Base-by-base conservation (phyloP, 2,329 filamentous ascomycete genomes). In the Aspergillus spinulosporus region DNA sequence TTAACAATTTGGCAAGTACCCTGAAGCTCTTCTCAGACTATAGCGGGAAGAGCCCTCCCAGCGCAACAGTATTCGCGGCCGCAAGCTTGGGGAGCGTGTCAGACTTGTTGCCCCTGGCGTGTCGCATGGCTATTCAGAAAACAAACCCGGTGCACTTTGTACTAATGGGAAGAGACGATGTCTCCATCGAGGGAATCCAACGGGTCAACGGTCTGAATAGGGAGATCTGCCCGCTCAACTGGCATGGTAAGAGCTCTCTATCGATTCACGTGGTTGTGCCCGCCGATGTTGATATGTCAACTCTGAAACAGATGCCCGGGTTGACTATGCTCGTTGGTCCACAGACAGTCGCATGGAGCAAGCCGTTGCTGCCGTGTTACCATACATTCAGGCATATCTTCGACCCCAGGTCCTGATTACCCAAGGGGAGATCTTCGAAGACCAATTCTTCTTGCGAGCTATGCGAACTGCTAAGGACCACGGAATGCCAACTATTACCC, bases 101-200 rank as follows among this genome's bases (percentile, higher is more conserved):
- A 0, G 82, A 83, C 32, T 71, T 97, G 52, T 76, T 96, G 32
- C 91, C 92, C 0, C 79, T 96, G 68, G 90, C 92, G 4, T 97
- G 94, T 72, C 84, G 90, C 65, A 97, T 97, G 92, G 87, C 86
- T 5, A 72, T 72, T 21, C 82, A 86, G 72, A 80, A 83, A 54
- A 79, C 82, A 57, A 96, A 85, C 66, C 82, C 85, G 60, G 91
- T 97, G 6, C 93, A 97, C 70, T 88, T 96, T 68, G 88, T 84
- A 0, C 74, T 97, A 3, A 82, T 95, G 75, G 88, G 92, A 49
- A 82, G 88, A 57, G 88, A 86, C 58, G 82, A 87, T 9, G 82
- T 96, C 49, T 76, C 83, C 0, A 73, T 95, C 49, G 80, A 86
- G 11, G 84, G 89, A 34, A 78, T 97, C 32, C 80, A 87, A 64